phyloP scores from a whole-genome alignment of 108 stramenopile genomes.

The Seminavis robusta region DNA sequence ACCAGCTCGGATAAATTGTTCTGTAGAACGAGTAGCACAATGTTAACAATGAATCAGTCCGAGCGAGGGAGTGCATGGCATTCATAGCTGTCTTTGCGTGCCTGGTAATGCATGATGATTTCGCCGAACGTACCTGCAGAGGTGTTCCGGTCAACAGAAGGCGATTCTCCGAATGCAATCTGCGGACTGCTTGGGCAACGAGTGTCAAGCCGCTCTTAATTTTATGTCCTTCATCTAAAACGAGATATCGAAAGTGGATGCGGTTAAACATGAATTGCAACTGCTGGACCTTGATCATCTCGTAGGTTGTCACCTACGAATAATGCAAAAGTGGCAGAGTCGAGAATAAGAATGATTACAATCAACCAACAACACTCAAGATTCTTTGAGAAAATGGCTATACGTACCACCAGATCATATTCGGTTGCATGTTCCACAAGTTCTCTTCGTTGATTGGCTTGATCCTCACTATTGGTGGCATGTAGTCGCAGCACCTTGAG shows the following conservation, averaged over 20 bases:
- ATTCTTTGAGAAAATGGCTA: too few relatives aligned
- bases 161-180: constrained; percentile 41
- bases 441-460: constrained; percentile 30
- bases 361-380: too few relatives aligned
- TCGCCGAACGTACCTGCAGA: too few relatives aligned
- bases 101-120: too few relatives aligned
- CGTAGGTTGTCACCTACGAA: constrained; percentile 75
- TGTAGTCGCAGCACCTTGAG: constrained; percentile 78
- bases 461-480: constrained; percentile 29
- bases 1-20: constrained; percentile 81
- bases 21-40: too few relatives aligned
- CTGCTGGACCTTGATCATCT: constrained; percentile 48
- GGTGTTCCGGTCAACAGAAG: constrained; percentile 84
- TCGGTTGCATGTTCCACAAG: constrained; percentile 21
- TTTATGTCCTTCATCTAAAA: constrained; percentile 88
- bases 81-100: too few relatives aligned
- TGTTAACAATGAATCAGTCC: too few relatives aligned
- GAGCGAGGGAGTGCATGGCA: too few relatives aligned
- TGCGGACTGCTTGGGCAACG: constrained; percentile 38
- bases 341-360: too few relatives aligned
- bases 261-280: constrained; percentile 24
- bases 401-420: constrained; percentile 58
- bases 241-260: constrained; percentile 54
- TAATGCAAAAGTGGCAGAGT: too few relatives aligned
- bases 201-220: constrained; percentile 59